phyloP scores from a whole-genome alignment of 371 early-diverging fungal genomes.

The Aphelidium insulamus region DNA sequence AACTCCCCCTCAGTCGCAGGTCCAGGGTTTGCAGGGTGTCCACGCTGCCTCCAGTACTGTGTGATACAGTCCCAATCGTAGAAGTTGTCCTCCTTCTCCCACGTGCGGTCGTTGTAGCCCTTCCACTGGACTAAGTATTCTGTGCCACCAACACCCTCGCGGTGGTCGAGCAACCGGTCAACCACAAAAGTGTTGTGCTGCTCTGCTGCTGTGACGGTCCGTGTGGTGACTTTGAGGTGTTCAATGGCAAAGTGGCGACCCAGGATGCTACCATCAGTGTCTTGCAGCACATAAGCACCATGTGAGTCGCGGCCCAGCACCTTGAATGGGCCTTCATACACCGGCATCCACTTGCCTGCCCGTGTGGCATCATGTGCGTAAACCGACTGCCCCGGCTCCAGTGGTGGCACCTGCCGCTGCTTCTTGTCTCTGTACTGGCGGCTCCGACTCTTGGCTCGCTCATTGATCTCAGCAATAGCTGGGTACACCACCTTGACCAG shows the following conservation, averaged over 20 bases:
- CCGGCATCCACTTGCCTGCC: neutral
- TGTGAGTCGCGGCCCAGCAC: slow-evolving; percentile 1
- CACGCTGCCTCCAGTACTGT: too few relatives aligned
- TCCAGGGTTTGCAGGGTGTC: too few relatives aligned
- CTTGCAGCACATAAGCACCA: slow-evolving; percentile 3
- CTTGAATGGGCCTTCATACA: slow-evolving; percentile 6
- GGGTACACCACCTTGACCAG: too few relatives aligned
- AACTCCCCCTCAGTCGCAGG: too few relatives aligned
- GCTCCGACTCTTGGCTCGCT: slow-evolving; percentile 5
- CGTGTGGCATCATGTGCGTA: too few relatives aligned
- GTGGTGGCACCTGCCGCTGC: too few relatives aligned
- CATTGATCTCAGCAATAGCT: too few relatives aligned
- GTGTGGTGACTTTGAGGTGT: slow-evolving; percentile 5
- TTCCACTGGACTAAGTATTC: slow-evolving; percentile 5
- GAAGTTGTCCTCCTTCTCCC: too few relatives aligned
- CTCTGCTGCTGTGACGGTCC: neutral
- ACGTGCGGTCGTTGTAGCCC: slow-evolving; percentile 4
- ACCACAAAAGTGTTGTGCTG: slow-evolving; percentile 4
- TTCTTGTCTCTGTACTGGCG: too few relatives aligned
- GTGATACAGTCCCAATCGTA: too few relatives aligned
- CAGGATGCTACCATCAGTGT: slow-evolving; percentile 2
- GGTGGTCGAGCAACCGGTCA: slow-evolving; percentile 2
- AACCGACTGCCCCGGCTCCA: too few relatives aligned
- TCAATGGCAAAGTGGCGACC: slow-evolving; percentile 1
- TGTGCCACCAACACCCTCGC: neutral